Conservation (phyloP, 352 stramenopile species). For the Discostella stelligera region DNA sequence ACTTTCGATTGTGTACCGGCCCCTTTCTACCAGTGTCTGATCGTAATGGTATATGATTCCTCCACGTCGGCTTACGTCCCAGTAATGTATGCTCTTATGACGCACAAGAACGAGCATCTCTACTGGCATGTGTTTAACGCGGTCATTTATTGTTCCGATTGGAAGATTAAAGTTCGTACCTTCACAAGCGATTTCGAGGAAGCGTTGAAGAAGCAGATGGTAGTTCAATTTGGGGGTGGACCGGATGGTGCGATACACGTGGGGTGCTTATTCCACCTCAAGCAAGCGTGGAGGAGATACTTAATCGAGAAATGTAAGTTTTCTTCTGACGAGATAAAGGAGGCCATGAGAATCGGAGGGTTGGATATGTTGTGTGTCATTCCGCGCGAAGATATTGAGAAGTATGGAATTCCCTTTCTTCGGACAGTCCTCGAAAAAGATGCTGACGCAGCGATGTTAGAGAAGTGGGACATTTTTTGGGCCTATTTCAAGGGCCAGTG, state of each 20-base stretch:
- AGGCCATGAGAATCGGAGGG: background rate
- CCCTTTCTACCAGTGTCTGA: constrained; percentile 12
- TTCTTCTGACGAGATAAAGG: too few relatives aligned
- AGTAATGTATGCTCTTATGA: constrained; percentile 20
- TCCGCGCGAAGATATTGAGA: constrained; percentile 6
- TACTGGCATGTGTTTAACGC: constrained; percentile 5
- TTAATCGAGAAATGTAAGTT: too few relatives aligned
- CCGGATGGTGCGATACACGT: too few relatives aligned
- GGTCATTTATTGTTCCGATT: background rate
- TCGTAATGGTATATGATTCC: constrained; percentile 15
- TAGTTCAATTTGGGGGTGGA: too few relatives aligned
- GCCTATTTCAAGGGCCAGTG: constrained; percentile 24
- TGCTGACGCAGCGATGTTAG: background rate
- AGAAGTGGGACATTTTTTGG: constrained; percentile 21
- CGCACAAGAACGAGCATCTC: constrained; percentile 5
- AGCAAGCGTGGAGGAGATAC: too few relatives aligned
- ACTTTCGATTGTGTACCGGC: background rate
- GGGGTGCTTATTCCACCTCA: too few relatives aligned
- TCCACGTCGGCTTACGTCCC: constrained; percentile 6
- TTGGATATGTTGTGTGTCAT: constrained; percentile 11
- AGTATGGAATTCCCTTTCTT: constrained; percentile 21
- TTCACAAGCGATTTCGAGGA: constrained; percentile 23
- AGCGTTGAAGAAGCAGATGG: background rate
- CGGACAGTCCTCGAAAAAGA: constrained; percentile 6
- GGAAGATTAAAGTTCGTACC: background rate